These are phyloP conservation scores for Rhodamnia argentea DNA, from an alignment of 345 rosid genomes.

Conservation along the genomic window DNA sequence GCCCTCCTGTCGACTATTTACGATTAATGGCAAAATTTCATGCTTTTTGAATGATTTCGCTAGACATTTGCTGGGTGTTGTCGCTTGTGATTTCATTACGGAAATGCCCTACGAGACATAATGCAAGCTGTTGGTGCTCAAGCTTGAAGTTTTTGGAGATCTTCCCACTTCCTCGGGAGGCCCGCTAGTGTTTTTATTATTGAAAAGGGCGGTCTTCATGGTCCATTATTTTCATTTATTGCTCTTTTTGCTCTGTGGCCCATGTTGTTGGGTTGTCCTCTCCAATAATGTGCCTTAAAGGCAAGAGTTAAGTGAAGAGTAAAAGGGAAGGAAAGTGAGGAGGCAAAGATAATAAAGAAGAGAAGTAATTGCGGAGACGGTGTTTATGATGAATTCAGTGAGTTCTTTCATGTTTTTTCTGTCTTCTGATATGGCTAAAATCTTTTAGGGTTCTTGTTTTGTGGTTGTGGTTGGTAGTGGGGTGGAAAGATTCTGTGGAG, in stretches of 20 bases:
- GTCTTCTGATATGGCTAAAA: not conserved
- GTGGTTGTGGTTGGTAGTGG: constrained; percentile 70
- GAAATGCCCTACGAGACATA: not conserved
- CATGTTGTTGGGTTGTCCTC: not conserved
- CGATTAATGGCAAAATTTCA: not conserved
- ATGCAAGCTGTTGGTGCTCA: not conserved
- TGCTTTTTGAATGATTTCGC: not conserved
- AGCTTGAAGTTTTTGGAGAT: not conserved
- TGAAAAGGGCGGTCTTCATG: not conserved
- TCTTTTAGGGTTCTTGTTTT: not conserved
- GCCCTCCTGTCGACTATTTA: not conserved
- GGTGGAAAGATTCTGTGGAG: constrained; percentile 79
- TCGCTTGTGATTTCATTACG: not conserved
- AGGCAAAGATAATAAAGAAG: not conserved
- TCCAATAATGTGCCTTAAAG: not conserved
- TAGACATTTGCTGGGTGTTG: not conserved
- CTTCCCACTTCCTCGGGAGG: not conserved
- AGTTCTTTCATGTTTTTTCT: not conserved
- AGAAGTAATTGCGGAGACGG: not conserved
- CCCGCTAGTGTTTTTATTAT: not conserved
- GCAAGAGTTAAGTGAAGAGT: not conserved
- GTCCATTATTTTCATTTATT: not conserved
- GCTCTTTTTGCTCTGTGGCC: not conserved
- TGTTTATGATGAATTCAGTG: not conserved
- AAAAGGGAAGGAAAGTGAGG: not conserved